Evolutionary conservation across 371 early-diverging fungal species (phyloP).

Genomic region (Entomophthora muscae): DNA sequence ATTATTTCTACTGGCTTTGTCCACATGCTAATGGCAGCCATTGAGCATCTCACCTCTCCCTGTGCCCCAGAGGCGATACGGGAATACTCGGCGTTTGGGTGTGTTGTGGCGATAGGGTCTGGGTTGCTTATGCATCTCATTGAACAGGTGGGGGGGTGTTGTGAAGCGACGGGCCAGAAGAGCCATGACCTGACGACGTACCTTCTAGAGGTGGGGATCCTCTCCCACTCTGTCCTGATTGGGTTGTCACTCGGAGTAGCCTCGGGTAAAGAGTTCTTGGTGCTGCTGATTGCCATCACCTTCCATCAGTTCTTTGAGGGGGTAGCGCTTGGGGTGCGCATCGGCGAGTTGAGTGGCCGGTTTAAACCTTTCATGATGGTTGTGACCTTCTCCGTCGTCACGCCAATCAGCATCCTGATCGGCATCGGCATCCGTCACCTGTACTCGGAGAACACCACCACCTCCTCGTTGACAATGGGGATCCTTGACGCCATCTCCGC

Average conservation of each 20-base stretch:
- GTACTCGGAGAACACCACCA: conserved; percentile 30
- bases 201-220: conserved; percentile 71
- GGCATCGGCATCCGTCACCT: conserved; percentile 43
- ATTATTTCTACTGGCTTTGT: conserved; percentile 62
- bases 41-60: conserved; percentile 20
- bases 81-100: conserved; percentile 26
- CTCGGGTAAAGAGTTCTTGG: conserved; percentile 36
- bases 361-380: conserved; percentile 22
- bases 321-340: conserved; percentile 55
- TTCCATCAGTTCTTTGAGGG: conserved; percentile 92
- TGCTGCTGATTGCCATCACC: conserved; percentile 55
- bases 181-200: conserved; percentile 11
- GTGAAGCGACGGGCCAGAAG: neutral
- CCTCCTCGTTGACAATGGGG: conserved; percentile 44
- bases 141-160: conserved; percentile 11
- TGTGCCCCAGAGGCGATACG: conserved; percentile 18
- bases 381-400: conserved; percentile 26
- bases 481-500: conserved; percentile 56
- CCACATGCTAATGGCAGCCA: conserved; percentile 34
- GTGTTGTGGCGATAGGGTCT: conserved; percentile 31
- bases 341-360: conserved; percentile 25
- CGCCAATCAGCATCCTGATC: conserved; percentile 58
- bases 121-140: conserved; percentile 19
- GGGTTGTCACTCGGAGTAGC: conserved; percentile 63
- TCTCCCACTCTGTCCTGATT: conserved; percentile 71